Conservation (phyloP, 1,284 basidiomycete genomes). For the Apiotrichum akiyoshidainum region DNA sequence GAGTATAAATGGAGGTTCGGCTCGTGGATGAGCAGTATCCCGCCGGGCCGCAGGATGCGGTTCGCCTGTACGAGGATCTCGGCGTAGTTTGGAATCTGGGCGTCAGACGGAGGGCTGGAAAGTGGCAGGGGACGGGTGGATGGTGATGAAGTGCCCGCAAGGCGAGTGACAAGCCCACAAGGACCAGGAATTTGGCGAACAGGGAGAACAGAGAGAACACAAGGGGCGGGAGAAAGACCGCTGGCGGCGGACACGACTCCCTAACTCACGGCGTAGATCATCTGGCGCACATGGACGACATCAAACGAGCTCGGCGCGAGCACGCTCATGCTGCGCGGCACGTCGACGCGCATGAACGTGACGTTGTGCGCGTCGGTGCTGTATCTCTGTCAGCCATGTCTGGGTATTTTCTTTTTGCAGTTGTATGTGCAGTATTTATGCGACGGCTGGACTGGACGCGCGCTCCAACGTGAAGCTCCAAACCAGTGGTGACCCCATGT, state of each 20-base stretch:
- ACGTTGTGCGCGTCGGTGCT: slow-evolving; percentile 10
- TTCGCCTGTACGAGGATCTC: slow-evolving; percentile 10
- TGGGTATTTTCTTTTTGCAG: not conserved
- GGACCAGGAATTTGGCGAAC: no score
- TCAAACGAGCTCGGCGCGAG: slow-evolving; percentile 20
- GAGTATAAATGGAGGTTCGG: slow-evolving; percentile 11
- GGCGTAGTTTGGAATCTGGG: slow-evolving; percentile 17
- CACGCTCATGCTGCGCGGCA: slow-evolving; percentile 11
- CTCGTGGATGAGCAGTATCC: slow-evolving; percentile 24
- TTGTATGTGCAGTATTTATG: no score
- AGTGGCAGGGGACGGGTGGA: no score
- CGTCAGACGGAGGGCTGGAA: no score
- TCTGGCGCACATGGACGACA: slow-evolving; percentile 23
- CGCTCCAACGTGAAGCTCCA: no score
- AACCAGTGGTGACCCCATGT: no score
- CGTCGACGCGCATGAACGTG: slow-evolving; percentile 18
- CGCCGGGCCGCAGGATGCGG: slow-evolving; percentile 21
- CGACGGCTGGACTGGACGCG: no score
- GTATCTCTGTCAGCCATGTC: not conserved
- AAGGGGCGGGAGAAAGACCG: no score
- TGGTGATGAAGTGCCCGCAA: no score
- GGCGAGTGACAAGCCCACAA: no score
- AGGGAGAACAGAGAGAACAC: no score
- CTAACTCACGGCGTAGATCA: slow-evolving; percentile 20
- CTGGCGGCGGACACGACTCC: not conserved